Evolutionary conservation across 2,329 filamentous ascomycete genomes (phyloP).

Genomic region (Zymoseptoria crescenta): DNA sequence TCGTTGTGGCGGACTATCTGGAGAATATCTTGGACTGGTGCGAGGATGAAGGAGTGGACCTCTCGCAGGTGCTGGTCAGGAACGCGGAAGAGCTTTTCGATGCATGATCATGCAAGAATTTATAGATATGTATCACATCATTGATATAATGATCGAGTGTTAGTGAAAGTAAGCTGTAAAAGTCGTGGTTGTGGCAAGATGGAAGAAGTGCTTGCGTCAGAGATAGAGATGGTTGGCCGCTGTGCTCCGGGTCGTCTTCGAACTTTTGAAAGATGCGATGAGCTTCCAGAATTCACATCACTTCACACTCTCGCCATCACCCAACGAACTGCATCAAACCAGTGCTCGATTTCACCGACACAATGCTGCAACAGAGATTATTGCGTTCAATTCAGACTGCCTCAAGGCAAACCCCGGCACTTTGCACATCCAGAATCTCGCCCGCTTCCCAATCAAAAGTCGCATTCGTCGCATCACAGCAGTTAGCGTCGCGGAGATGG

Average conservation of each 20-base stretch:
- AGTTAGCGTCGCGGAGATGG: conserved; percentile 33
- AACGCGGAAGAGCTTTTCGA: conserved; percentile 48
- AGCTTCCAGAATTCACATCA: neutral
- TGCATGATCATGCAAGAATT: neutral
- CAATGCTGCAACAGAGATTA: conserved; percentile 45
- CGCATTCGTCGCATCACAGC: conserved; percentile 25
- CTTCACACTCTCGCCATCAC: neutral
- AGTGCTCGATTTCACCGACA: conserved; percentile 6
- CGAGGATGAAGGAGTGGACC: conserved; percentile 36
- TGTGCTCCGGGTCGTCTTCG: neutral
- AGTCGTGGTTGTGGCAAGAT: neutral
- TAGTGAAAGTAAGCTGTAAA: neutral
- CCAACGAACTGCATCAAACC: conserved; percentile 2
- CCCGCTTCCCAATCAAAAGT: conserved; percentile 21
- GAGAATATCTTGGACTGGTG: conserved; percentile 49
- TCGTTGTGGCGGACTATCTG: conserved; percentile 50
- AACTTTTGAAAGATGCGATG: neutral
- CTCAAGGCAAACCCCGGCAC: conserved; percentile 17
- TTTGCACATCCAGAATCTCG: conserved; percentile 23
- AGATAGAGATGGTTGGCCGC: neutral
- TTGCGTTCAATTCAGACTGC: conserved; percentile 40
- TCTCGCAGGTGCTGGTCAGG: conserved; percentile 43
- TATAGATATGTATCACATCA: neutral
- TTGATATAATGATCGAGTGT: neutral
- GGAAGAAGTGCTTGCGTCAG: neutral